phyloP scores from a whole-genome alignment of 2,329 filamentous ascomycete species.

The Trichoderma gracile region DNA sequence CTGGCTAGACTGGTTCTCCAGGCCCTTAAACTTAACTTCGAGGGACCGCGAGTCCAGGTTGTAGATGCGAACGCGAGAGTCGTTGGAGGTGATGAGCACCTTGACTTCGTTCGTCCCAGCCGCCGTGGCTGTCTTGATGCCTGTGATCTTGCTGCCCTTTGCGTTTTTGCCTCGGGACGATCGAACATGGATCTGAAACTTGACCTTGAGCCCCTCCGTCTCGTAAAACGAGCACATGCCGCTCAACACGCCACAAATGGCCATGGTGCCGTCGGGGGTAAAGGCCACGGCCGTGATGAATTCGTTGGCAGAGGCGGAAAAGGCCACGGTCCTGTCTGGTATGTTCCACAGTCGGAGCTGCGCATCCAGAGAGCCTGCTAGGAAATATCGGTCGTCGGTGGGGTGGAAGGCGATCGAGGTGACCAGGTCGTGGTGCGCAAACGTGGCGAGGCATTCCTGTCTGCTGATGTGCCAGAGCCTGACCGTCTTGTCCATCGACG shows the following conservation, averaged over 20 bases:
- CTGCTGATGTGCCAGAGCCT: constrained; percentile 89
- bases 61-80: constrained; percentile 88
- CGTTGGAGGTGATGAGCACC: constrained; percentile 89
- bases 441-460: constrained; percentile 84
- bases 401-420: constrained; percentile 95
- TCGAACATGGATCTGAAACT: constrained; percentile 88
- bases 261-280: constrained; percentile 84
- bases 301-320: constrained; percentile 72
- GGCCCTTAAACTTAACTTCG: constrained; percentile 87
- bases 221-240: constrained; percentile 90
- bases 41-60: constrained; percentile 81
- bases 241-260: constrained; percentile 83
- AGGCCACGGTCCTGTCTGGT: constrained; percentile 91
- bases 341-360: constrained; percentile 94
- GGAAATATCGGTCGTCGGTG: constrained; percentile 91
- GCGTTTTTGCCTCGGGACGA: constrained; percentile 90
- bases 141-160: constrained; percentile 96
- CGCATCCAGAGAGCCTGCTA: constrained; percentile 88
- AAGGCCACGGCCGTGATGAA: constrained; percentile 95
- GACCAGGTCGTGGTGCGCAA: constrained; percentile 93
- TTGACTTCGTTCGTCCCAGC: constrained; percentile 67
- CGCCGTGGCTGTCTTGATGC: constrained; percentile 74
- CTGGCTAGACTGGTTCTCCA: constrained; percentile 87
- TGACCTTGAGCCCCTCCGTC: constrained; percentile 82
- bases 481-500: constrained; percentile 97